Evolutionary conservation across 1,284 basidiomycete species (phyloP), one percentile per base, ranked within the genome.

Genomic region (Cutaneotrichosporon arboriforme): DNA sequence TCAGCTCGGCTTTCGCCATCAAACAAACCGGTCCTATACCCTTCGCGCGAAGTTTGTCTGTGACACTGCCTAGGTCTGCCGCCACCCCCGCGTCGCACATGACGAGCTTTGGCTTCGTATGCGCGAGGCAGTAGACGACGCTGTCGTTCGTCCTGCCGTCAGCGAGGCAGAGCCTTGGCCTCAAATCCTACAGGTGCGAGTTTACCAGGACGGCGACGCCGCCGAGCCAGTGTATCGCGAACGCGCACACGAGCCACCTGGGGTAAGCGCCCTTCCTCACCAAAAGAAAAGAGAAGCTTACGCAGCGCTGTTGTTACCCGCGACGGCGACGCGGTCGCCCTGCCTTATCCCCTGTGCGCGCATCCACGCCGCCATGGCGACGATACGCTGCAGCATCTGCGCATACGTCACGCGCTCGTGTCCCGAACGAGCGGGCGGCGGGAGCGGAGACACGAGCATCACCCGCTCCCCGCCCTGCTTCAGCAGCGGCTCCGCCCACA

Each of bases 81-180:
- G 63, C 63, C 15, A 60, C 42, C 14, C 61, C 63, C 31, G 53
- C 58, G 51, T 73, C 69, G 17, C 68, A 49, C 14, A 72, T 55
- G 1, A 72, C 56, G 3, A 72, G 33, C 23, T 56, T 51, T 8
- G 71, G 67, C 15, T 51, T 26, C 1, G 61, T 61, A 33, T 63
- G 56, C 1, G 44, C 47, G 8, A 73, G 52, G 39, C 65, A 66
- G 50, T 68, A 65, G 8, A 65, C 43, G 13, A 53, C 49, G n/a
- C 49, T 48, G 33, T 66, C 62, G 39, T 41, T 35, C 4, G 17
- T 39, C 17, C 38, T 54, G 21, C 18, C 20, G 45, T 46, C 20
- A 46, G 45, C 26, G n/a, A 31, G 10, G 5, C 26, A 45, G 33
- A 9, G 31, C 31, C n/a, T n/a, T n/a, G n/a, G n/a, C n/a, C n/a